Base-by-base conservation (phyloP, 2,329 filamentous ascomycete genomes). In the Neonectria punicea region DNA sequence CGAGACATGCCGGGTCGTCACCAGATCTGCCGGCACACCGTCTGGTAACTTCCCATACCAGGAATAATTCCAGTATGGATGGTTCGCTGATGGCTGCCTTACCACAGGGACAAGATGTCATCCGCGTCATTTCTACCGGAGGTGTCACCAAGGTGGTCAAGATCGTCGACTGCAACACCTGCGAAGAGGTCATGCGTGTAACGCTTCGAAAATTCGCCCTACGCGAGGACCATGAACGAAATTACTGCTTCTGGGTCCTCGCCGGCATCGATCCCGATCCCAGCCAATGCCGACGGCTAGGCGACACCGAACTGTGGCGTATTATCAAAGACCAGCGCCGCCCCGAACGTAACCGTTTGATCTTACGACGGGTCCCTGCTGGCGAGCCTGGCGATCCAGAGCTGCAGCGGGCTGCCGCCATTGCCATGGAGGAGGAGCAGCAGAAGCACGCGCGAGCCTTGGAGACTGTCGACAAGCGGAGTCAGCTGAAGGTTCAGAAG, bases 221-320 rank as follows among this genome's bases (percentile, higher is more conserved):
- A 32, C 92, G 94, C 22, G 94, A 97, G 76, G 93, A 95, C 67
- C 94, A 98, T 74, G 92, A 96, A 77, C 89, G 94, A 74, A 97
- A 97, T 75, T 98, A 97, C 81, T 98, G 94, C 82, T 98, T 99
- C 82, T 98, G 96, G 84, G 91, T 97, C 1, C 85, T 98, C 63
- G 91, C 93, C 70, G 95, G 94, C 55, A 84, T 93, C 43, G 93
- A 98, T 53, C 90, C 94, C 2, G 91, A 96, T 71, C 91, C 93
- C 32, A 87, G 86, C 54, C 90, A 94, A 75, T 97, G 93, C 77
- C 90, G 94, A 65, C 90, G 93, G 54, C 85, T 98, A 43, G 90
- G 91, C 36, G 96, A 99, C 74, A 90, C 89, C 5, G 96, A 99
- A 77, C 83, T 99, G 11, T 92, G 96, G 86, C 90, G 93, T 66